A percentile compares a stretch with the other conserved stretches of the same genome.
Conservation (phyloP, 1,139 yeast species). For the Komagataea norvegica region DNA sequence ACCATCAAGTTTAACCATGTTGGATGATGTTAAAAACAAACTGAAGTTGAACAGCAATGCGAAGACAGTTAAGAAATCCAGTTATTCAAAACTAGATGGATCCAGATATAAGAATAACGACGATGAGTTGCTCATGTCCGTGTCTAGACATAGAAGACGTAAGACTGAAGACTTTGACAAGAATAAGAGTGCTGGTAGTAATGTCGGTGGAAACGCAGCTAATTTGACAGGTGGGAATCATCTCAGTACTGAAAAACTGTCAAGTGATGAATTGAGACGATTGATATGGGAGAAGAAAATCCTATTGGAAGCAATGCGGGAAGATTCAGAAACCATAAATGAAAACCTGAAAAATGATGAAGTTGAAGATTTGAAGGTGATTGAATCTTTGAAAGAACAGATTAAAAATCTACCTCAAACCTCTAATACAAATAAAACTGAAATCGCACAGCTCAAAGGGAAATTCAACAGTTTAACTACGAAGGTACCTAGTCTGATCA, state of each 20-base stretch:
- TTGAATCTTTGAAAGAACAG: constrained; percentile 58
- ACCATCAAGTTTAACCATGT: constrained; percentile 72
- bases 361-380: constrained; percentile 39
- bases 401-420: constrained; percentile 38
- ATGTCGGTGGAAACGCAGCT: constrained; percentile 1
- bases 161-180: constrained; percentile 11
- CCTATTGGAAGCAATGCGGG: constrained; percentile 47
- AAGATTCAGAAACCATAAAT: constrained; percentile 17
- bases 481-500: constrained; percentile 63
- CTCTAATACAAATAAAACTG: constrained; percentile 17
- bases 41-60: constrained; percentile 24
- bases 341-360: constrained; percentile 26
- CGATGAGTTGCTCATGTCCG: constrained; percentile 34
- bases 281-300: constrained; percentile 58
- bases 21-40: constrained; percentile 54
- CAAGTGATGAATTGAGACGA: constrained; percentile 49
- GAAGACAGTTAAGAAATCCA: constrained; percentile 20
- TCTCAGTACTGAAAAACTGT: constrained; percentile 18
- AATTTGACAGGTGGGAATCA: no score
- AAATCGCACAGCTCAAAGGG: constrained; percentile 23
- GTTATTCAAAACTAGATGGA: constrained; percentile 24
- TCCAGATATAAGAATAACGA: constrained; percentile 35
- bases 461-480: constrained; percentile 48
- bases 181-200: not conserved
- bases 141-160: constrained; percentile 26